Conservation (phyloP, 306 rosid species). For the Prosopis cineraria region DNA sequence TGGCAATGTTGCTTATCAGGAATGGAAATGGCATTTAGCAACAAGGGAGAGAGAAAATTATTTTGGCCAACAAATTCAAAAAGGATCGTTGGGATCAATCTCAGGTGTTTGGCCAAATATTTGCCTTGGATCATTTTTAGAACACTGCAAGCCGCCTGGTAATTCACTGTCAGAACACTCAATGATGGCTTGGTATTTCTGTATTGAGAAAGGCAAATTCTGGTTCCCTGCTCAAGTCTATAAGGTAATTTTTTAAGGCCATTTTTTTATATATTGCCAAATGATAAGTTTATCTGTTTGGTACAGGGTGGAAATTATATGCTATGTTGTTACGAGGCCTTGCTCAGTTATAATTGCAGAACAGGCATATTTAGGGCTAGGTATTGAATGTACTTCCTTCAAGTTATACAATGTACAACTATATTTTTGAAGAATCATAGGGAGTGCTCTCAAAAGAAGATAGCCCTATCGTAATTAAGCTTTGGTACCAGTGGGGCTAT, state of each 20-base stretch:
- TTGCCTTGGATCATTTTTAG: constrained; percentile 35
- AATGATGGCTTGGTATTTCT: constrained; percentile 54
- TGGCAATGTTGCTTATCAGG: constrained; percentile 45
- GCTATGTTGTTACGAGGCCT: constrained; percentile 67
- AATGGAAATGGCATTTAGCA: constrained; percentile 48
- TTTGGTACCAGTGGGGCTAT: no score
- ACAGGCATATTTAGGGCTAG: constrained; percentile 54
- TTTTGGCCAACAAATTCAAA: constrained; percentile 22
- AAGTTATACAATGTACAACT: neutral
- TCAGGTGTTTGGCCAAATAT: constrained; percentile 18
- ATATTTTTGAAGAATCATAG: no score
- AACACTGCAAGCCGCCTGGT: constrained; percentile 21
- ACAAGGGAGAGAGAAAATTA: constrained; percentile 26
- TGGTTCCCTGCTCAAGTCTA: constrained; percentile 77
- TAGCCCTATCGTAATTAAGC: no score
- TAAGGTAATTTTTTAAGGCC: no score
- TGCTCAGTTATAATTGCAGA: constrained; percentile 43
- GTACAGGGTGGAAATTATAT: constrained; percentile 58
- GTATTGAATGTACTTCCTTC: constrained; percentile 33
- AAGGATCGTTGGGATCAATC: constrained; percentile 36
- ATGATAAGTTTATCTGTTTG: neutral
- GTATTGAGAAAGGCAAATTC: constrained; percentile 52
- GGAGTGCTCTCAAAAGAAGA: no score
- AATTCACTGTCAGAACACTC: constrained; percentile 38
- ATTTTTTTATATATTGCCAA: no score